Percentiles rank a stretch among this genome's conserved stretches.
Evolutionary conservation across 495 filamentous ascomycete species (phyloP).

Genomic region (Aspergillus saccharolyticus): DNA sequence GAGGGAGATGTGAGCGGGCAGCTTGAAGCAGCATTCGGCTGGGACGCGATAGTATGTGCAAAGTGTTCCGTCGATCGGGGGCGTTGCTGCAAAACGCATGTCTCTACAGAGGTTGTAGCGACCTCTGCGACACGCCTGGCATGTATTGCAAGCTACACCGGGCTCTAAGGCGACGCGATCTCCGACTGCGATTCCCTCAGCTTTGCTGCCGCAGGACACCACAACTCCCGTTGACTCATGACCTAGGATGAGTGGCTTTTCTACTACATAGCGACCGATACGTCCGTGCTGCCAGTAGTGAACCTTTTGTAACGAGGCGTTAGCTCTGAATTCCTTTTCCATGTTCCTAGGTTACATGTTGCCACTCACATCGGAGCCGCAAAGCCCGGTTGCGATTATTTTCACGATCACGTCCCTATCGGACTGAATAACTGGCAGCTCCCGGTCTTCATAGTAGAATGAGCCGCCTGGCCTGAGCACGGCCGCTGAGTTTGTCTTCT

Average conservation of each 20-base stretch:
- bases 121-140: constrained; percentile 60
- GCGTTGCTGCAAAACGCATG: constrained; percentile 76
- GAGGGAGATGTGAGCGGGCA: constrained; percentile 61
- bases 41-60: constrained; percentile 72
- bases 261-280: constrained; percentile 34
- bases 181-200: constrained; percentile 49
- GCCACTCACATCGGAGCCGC: constrained; percentile 20
- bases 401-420: constrained; percentile 20
- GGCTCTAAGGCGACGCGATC: constrained; percentile 76
- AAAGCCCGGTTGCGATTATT: constrained; percentile 20
- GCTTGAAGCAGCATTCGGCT: constrained; percentile 77
- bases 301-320: constrained; percentile 19
- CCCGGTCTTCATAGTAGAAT: constrained; percentile 20
- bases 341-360: not conserved
- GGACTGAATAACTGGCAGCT: constrained; percentile 10
- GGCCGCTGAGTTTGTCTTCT: constrained; percentile 17
- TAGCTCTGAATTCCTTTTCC: not conserved
- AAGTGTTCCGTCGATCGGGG: constrained; percentile 74
- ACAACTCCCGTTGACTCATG: constrained; percentile 65
- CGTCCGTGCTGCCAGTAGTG: constrained; percentile 49
- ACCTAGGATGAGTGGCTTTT: constrained; percentile 55
- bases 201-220: constrained; percentile 48
- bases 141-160: constrained; percentile 69
- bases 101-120: constrained; percentile 73
- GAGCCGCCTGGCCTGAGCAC: constrained; percentile 21